Percentiles rank a stretch among this genome's conserved stretches.
Conservation (phyloP, 2,329 filamentous ascomycete genomes). For the Fusarium sp. region DNA sequence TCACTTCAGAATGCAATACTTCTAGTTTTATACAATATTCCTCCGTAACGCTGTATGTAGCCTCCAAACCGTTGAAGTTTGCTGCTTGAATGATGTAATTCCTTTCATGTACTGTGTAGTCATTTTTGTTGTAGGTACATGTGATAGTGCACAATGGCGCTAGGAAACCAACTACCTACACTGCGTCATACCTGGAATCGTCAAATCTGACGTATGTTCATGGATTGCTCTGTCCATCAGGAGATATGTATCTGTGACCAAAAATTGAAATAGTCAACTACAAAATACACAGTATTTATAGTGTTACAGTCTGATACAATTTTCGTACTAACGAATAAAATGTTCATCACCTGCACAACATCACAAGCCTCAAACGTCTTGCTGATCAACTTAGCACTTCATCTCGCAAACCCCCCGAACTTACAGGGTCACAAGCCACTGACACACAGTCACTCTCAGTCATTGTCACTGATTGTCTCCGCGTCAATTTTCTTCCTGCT, state of each 20-base stretch:
- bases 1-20: neutral
- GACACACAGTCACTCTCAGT: constrained; percentile 41
- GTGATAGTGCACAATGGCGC: constrained; percentile 9
- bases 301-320: neutral
- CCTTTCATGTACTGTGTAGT: neutral
- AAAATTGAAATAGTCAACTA: neutral
- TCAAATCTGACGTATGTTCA: neutral
- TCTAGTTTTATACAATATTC: neutral
- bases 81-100: constrained; percentile 36
- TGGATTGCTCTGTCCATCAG: neutral
- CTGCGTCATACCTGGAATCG: constrained; percentile 23
- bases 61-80: neutral
- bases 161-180: constrained; percentile 7
- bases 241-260: neutral
- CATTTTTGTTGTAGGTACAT: constrained; percentile 24
- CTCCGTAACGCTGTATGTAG: neutral
- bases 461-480: constrained; percentile 40
- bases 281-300: constrained; percentile 8
- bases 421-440: constrained; percentile 44
- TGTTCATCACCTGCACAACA: constrained; percentile 37
- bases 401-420: constrained; percentile 7
- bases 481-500: constrained; percentile 42
- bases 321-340: constrained; percentile 8
- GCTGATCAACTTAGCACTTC: constrained; percentile 26
- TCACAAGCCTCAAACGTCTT: constrained; percentile 14